Evolutionary conservation across 2,329 filamentous ascomycete genomes (phyloP).

Genomic region (Fusarium veterinarium): DNA sequence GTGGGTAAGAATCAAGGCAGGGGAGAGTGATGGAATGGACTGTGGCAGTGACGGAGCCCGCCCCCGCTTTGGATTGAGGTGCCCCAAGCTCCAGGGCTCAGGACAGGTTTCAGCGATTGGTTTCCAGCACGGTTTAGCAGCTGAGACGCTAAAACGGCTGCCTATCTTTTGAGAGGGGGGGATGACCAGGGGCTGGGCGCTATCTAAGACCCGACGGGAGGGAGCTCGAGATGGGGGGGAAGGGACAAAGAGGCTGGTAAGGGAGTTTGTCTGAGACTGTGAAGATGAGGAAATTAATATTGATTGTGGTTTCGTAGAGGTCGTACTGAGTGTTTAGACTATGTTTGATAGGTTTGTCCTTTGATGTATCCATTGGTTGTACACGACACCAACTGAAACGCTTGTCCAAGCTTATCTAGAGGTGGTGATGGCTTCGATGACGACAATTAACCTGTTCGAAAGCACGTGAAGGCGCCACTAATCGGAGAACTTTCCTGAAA

Average conservation of each 20-base stretch:
- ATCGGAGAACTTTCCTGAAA: not conserved
- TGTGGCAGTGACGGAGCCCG: slow-evolving; percentile 37
- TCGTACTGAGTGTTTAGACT: not conserved
- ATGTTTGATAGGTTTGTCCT: not conserved
- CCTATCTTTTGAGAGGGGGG: slow-evolving; percentile 18
- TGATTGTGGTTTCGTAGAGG: not conserved
- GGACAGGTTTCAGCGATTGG: slow-evolving; percentile 27
- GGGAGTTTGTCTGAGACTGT: slow-evolving; percentile 15
- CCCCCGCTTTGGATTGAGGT: slow-evolving; percentile 28
- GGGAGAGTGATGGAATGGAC: slow-evolving; percentile 28
- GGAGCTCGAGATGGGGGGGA: slow-evolving; percentile 15
- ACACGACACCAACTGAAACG: slow-evolving; percentile 23
- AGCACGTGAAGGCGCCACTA: slow-evolving; percentile 19
- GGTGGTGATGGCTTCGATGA: slow-evolving; percentile 43
- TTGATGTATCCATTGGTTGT: not conserved
- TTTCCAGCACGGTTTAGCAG: slow-evolving; percentile 19
- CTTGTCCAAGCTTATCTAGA: not conserved
- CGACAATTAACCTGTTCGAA: slow-evolving; percentile 22
- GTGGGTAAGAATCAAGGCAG: slow-evolving; percentile 35
- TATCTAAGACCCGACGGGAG: slow-evolving; percentile 15
- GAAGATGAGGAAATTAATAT: not conserved
- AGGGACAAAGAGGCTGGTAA: slow-evolving; percentile 21
- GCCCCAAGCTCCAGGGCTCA: slow-evolving; percentile 32
- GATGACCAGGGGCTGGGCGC: slow-evolving; percentile 10
- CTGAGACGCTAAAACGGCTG: slow-evolving; percentile 24